These are phyloP conservation scores for Phylloporus sp. DNA, from an alignment of 1,284 basidiomycete species.

Conservation along the genomic window DNA sequence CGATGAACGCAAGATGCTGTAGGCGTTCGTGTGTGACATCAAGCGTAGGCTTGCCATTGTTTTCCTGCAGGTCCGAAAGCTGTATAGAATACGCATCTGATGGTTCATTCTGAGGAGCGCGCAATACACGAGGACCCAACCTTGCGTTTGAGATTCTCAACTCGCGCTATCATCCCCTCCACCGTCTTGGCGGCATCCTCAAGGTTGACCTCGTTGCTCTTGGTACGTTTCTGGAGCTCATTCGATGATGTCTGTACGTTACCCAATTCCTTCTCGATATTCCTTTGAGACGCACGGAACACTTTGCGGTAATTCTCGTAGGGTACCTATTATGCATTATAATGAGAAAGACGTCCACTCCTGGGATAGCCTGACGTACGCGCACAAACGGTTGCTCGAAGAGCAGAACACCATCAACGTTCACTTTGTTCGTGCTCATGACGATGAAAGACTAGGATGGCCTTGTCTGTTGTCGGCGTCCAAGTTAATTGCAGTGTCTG, in stretches of 20 bases:
- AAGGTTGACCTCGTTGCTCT: conserved; percentile 42
- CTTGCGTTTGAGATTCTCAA: conserved; percentile 83
- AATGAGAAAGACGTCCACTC: conserved; percentile 13
- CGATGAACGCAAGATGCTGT: conserved; percentile 66
- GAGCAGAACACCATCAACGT: conserved; percentile 78
- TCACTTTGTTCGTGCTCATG: conserved; percentile 57
- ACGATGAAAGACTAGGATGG: conserved; percentile 7
- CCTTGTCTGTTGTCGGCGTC: conserved; percentile 14
- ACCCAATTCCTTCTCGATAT: conserved; percentile 78
- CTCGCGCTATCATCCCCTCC: conserved; percentile 75
- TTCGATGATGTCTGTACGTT: conserved; percentile 58
- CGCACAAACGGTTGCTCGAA: conserved; percentile 89
- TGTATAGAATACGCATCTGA: conserved; percentile 36
- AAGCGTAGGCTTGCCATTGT: conserved; percentile 66
- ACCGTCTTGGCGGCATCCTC: conserved; percentile 65
- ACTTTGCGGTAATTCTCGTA: conserved; percentile 86
- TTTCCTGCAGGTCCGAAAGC: conserved; percentile 74
- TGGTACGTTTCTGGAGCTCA: conserved; percentile 55
- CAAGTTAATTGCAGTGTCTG: background rate
- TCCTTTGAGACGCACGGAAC: conserved; percentile 79
- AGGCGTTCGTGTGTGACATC: conserved; percentile 75
- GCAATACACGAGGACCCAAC: conserved; percentile 44
- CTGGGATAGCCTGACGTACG: conserved; percentile 45
- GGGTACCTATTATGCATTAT: conserved; percentile 61
- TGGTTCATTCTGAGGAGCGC: conserved; percentile 11